Evolutionary conservation across 495 filamentous ascomycete species (phyloP).

Genomic region (Penicillium subrubescens): DNA sequence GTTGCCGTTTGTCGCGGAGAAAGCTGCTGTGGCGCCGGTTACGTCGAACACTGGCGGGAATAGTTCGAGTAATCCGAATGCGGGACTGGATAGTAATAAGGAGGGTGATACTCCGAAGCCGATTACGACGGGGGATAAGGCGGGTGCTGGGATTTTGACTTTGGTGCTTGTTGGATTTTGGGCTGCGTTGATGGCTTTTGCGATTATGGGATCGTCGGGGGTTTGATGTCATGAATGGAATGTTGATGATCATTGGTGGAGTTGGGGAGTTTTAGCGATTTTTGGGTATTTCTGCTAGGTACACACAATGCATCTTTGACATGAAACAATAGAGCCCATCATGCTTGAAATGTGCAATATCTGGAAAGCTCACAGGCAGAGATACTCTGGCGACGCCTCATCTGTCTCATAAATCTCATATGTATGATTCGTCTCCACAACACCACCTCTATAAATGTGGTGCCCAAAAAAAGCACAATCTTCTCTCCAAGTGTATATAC

Average conservation of each 20-base stretch:
- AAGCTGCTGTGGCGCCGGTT: constrained; percentile 12
- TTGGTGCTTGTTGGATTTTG: constrained; percentile 51
- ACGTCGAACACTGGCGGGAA: constrained; percentile 21
- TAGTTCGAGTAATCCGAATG: constrained; percentile 25
- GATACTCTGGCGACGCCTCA: background rate
- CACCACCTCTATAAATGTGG: background rate
- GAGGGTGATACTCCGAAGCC: background rate
- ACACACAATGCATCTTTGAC: background rate
- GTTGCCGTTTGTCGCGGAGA: constrained; percentile 24
- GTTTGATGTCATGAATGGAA: background rate
- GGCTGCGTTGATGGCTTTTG: constrained; percentile 39
- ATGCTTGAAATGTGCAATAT: too few relatives aligned
- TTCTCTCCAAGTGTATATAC: background rate
- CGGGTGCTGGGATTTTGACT: constrained; percentile 38
- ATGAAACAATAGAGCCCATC: background rate
- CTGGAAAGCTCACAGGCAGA: too few relatives aligned
- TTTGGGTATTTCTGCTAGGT: background rate
- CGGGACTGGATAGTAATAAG: constrained; percentile 5
- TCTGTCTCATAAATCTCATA: background rate
- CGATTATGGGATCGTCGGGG: background rate
- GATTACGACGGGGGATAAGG: constrained; percentile 18
- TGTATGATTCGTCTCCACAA: background rate
- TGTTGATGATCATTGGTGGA: background rate
- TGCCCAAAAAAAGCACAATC: background rate
- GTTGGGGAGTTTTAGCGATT: background rate